phyloP scores from a whole-genome alignment of 2,329 filamentous ascomycete genomes.

The Neurospora sp. region DNA sequence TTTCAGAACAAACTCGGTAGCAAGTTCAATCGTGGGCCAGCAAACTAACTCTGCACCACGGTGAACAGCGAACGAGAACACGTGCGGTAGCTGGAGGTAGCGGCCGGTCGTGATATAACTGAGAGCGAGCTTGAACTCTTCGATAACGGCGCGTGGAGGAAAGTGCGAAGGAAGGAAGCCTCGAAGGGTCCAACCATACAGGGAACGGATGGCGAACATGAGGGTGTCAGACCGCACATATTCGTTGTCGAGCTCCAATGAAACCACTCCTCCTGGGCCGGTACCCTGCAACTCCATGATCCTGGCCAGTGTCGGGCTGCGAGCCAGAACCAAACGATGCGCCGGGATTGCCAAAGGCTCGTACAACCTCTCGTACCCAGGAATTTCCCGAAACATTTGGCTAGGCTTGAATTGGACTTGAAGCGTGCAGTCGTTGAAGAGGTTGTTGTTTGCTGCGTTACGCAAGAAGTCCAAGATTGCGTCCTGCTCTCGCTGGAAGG shows the following conservation, averaged over 20 bases:
- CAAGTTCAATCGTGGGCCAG: slow-evolving; percentile 20
- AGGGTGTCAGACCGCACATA: slow-evolving; percentile 48
- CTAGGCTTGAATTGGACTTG: slow-evolving; percentile 31
- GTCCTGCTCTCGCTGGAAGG: slow-evolving; percentile 10
- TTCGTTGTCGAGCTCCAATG: slow-evolving; percentile 39
- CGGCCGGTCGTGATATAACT: slow-evolving; percentile 15
- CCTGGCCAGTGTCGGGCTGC: slow-evolving; percentile 33
- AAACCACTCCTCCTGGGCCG: slow-evolving; percentile 26
- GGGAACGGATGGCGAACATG: slow-evolving; percentile 44
- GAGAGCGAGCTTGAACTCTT: slow-evolving; percentile 17
- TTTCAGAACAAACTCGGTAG: slow-evolving; percentile 24
- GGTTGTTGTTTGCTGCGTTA: slow-evolving; percentile 6
- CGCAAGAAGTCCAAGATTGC: slow-evolving; percentile 13
- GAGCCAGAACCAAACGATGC: slow-evolving; percentile 46
- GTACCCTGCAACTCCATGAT: slow-evolving; percentile 22
- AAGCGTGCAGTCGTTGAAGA: slow-evolving; percentile 35
- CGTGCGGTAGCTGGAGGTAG: slow-evolving; percentile 12
- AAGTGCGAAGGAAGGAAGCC: slow-evolving; percentile 18
- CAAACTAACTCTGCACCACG: slow-evolving; percentile 17
- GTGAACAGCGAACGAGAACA: slow-evolving; percentile 12
- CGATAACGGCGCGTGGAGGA: slow-evolving; percentile 9
- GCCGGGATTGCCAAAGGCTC: slow-evolving; percentile 33
- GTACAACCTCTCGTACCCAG: slow-evolving; percentile 9
- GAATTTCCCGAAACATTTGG: slow-evolving; percentile 11
- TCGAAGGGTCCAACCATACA: slow-evolving; percentile 44